Evolutionary conservation across 306 rosid species (phyloP).

Genomic region (Prunus padus): DNA sequence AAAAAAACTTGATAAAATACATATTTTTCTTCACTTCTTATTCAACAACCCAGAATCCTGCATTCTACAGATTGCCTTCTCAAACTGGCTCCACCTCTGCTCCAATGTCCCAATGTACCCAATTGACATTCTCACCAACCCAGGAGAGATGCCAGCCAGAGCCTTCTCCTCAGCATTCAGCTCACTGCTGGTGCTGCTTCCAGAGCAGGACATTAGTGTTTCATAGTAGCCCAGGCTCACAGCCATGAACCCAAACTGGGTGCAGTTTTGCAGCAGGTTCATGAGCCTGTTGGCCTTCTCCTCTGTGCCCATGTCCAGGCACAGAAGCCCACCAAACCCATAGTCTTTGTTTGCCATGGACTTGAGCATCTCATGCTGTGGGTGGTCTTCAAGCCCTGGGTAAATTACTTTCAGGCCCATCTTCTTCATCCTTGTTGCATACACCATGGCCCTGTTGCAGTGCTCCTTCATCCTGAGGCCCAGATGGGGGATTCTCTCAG

Average conservation of each 20-base stretch:
- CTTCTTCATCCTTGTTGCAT: conserved; percentile 55
- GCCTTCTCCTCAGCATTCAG: conserved; percentile 53
- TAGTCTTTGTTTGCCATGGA: conserved; percentile 60
- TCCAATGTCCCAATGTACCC: conserved; percentile 85
- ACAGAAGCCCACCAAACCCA: conserved; percentile 78
- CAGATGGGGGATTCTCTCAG: conserved; percentile 83
- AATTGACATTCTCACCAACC: conserved; percentile 72
- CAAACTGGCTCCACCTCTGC: conserved; percentile 80
- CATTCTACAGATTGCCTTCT: conserved; percentile 59
- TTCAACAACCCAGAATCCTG: conserved; percentile 30
- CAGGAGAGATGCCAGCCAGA: conserved; percentile 82
- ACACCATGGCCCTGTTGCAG: conserved; percentile 53
- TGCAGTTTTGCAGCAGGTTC: conserved; percentile 63
- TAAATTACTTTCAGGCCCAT: conserved; percentile 70
- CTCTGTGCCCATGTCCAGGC: conserved; percentile 88
- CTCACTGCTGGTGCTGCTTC: conserved; percentile 92
- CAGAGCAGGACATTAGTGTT: conserved; percentile 91
- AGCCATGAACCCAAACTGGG: conserved; percentile 86
- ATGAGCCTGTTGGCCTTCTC: conserved; percentile 74
- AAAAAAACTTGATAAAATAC: neutral
- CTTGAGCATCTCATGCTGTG: conserved; percentile 55
- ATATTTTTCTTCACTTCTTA: neutral
- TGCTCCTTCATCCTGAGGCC: conserved; percentile 82
- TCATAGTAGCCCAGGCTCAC: conserved; percentile 90
- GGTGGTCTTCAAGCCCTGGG: conserved; percentile 85